A percentile compares a stretch with the other conserved stretches of the same genome.
Conservation (phyloP, 208 protist species). For the Crithidia acanthocephali region DNA sequence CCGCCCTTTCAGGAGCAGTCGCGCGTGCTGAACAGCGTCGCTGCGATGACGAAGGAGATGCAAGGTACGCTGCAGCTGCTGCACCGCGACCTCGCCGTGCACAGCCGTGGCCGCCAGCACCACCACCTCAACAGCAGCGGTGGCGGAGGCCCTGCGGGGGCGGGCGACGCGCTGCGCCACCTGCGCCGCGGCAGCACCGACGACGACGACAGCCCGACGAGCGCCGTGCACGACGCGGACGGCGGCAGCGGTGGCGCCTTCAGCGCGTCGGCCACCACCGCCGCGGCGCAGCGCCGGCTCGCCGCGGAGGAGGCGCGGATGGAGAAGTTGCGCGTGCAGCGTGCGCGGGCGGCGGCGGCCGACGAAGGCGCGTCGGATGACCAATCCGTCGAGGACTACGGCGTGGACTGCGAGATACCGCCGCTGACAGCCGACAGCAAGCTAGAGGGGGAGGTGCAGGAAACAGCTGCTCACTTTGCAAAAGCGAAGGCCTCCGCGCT, state of each 20-base stretch:
- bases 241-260: not conserved
- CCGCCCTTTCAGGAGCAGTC: conserved; percentile 59
- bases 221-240: not conserved
- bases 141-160: not conserved
- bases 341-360: conserved; percentile 63
- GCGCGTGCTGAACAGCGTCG: conserved; percentile 30
- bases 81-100: conserved; percentile 26
- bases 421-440: conserved; percentile 26
- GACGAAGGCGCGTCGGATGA: conserved; percentile 68
- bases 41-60: conserved; percentile 29
- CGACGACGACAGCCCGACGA: not conserved
- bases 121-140: not conserved
- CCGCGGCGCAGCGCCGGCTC: conserved; percentile 15
- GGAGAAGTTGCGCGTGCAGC: conserved; percentile 38
- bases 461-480: conserved; percentile 32
- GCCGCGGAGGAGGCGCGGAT: conserved; percentile 32
- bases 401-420: conserved; percentile 22
- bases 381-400: conserved; percentile 79
- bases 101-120: conserved; percentile 13
- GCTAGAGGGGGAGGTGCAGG: conserved; percentile 37
- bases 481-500: conserved; percentile 27
- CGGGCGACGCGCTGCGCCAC: no score
- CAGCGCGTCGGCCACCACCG: not conserved
- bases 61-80: conserved; percentile 43
- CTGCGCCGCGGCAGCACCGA: not conserved